Percentiles rank a stretch among this genome's conserved stretches.
Evolutionary conservation across 176 grass and related monocot species (phyloP).

Genomic region (Oryza glumipatula): DNA sequence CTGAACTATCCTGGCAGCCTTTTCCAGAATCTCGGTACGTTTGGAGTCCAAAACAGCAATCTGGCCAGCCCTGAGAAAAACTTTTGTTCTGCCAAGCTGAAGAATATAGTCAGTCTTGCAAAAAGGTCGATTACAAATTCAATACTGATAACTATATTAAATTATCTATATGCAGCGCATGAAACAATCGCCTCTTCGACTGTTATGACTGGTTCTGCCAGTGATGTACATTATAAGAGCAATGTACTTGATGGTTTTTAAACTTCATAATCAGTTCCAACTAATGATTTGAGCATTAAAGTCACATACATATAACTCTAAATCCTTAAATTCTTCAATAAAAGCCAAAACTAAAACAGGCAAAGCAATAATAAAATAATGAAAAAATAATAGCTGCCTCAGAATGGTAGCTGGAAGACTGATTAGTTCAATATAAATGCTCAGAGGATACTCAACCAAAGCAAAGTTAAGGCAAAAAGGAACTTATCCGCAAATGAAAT

Average conservation of each 20-base stretch:
- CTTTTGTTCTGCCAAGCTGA: slow-evolving; percentile 91
- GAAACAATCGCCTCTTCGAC: neutral
- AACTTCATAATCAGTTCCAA: neutral
- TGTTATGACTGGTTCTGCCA: neutral
- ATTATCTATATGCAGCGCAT: neutral
- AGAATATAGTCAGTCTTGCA: slow-evolving; percentile 38
- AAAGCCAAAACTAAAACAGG: neutral
- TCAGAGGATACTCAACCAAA: neutral
- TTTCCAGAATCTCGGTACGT: slow-evolving; percentile 81
- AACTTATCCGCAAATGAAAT: slow-evolving; percentile 6
- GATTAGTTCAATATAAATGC: neutral
- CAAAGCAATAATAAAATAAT: neutral
- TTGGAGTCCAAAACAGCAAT: slow-evolving; percentile 79
- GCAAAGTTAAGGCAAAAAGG: neutral
- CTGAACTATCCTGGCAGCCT: slow-evolving; percentile 69
- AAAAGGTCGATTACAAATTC: slow-evolving; percentile 1
- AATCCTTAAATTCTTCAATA: neutral
- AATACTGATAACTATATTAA: neutral
- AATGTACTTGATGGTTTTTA: neutral
- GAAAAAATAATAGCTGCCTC: neutral
- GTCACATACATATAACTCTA: neutral
- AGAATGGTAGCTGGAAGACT: neutral
- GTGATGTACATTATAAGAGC: neutral
- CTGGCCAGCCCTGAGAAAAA: slow-evolving; percentile 90
- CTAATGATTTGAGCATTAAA: neutral